Base-by-base conservation (phyloP, 2,329 filamentous ascomycete genomes). In the Colletotrichum truncatum region DNA sequence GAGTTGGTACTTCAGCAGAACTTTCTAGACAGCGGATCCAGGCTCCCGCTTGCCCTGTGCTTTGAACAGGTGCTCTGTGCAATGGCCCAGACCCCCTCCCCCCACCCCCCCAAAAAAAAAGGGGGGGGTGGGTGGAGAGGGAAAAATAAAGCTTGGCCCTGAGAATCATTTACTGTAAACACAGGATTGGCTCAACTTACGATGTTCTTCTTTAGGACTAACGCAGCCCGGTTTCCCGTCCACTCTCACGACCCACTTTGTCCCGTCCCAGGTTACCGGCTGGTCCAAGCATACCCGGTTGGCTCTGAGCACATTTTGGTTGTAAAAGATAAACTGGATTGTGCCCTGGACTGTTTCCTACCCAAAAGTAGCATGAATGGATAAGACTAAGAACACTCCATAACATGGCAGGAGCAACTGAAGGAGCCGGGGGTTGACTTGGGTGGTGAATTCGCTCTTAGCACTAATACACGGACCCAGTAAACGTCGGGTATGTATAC, bases 161-260 rank as follows among this genome's bases (percentile, higher is more conserved):
- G 16, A 28, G 12, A 26, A 18, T 18, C 25, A 14, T 6, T 6
- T 6, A 26, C 30, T n/a, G 6, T 48, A n/a, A 28, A 28, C 18
- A 21, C 18, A n/a, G 36, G 30, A 64, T 60, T 64, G 55, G 61
- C 34, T 43, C 6, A 18, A 10, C 14, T 53, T 64, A 64, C 61
- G 61, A 61, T 36, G 28, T 18, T 12, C 56, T 34, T 25, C 4
- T 14, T 53, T 60, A 9, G 39, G 61, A 23, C 38, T 64, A 46
- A 55, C 25, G 30, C n/a, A 14, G 18, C 14, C 28, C 30, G 9
- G 21, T 43, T 34, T 36, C 36, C 60, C 45, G 54, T 43, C 28
- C 23, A 25, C 25, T 21, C 16, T 32, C 32, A 7, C 16, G 30
- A 8, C 14, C 51, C 51, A 54, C 51, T 28, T 30, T 54, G 14